Base-by-base conservation (phyloP, 148 eudicot species). In the Cornus controversa region DNA sequence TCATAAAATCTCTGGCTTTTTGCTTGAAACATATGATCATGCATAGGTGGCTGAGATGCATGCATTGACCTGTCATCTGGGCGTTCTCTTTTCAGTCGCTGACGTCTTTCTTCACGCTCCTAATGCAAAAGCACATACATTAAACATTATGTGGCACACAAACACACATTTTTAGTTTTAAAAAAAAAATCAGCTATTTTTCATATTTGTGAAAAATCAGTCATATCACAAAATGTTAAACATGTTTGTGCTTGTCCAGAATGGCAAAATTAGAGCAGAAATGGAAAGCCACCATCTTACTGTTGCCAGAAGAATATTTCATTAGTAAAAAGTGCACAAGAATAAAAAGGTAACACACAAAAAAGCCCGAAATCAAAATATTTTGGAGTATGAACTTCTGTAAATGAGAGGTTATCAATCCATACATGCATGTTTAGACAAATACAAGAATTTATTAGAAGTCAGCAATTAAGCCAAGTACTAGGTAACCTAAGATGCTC, bases 101-200 rank as follows among this genome's bases (percentile, higher is more conserved):
- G 91, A 65, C 88, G 87, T 76, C 99, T 90, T 89, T 96, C 98
- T 69, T 92, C 99, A 78, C 99, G 99, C 82, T 96, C 99, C 99
- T 96, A 79, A 86, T 76, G 67, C 64, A 88, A 77, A 62, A 73
- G 16, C 24, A 81, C 37, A 68, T 3, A 62, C 45, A 71, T 71
- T 73, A 75, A 26, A 70, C 76, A 10, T 57, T 37, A 72, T 42
- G 29, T 22, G 65, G 14, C 37, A 6, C n/a, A 36, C 58, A 65
- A 5, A 31, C 58, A 50, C 16, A 40, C 4, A 79, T 42, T 2
- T 11, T 4, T n/a, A 16, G 2, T 31, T 26, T 14, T 3, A n/a
- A 60, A 60, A 60, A 16, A 57, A 60, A 60, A n/a, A n/a, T 60
- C 60, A 4, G 15, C 60, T 5, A 31, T 31, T 31, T 54, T n/a